phyloP scores from a whole-genome alignment of 1,284 basidiomycete species.

The Lentinula novae-zelandiae region DNA sequence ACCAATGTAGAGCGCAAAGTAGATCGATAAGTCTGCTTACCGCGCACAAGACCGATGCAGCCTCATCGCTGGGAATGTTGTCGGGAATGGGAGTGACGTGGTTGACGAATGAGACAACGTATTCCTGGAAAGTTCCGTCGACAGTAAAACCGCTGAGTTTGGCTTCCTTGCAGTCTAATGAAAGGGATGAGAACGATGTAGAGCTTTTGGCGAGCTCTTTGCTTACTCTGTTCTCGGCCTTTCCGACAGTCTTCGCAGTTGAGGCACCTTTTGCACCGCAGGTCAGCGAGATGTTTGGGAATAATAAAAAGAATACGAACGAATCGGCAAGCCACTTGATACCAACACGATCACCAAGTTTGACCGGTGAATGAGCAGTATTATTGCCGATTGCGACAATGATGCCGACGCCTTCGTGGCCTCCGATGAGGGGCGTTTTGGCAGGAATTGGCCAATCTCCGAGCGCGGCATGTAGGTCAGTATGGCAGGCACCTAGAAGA shows the following conservation, averaged over 20 bases:
- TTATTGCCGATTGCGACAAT: constrained; percentile 79
- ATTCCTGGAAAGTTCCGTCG: constrained; percentile 83
- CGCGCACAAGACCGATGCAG: constrained; percentile 85
- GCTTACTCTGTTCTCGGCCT: constrained; percentile 67
- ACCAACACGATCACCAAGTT: constrained; percentile 79
- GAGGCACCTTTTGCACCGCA: constrained; percentile 29
- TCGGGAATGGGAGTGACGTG: constrained; percentile 79
- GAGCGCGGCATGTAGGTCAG: constrained; percentile 71
- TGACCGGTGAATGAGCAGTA: constrained; percentile 56
- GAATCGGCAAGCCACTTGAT: constrained; percentile 83
- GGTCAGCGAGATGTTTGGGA: constrained; percentile 39
- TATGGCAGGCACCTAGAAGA: constrained; percentile 48
- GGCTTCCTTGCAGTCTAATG: constrained; percentile 55
- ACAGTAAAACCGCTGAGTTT: constrained; percentile 71
- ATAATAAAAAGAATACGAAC: constrained; percentile 29
- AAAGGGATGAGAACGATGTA: not conserved
- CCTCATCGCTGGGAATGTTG: constrained; percentile 57
- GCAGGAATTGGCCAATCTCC: constrained; percentile 72
- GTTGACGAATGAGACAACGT: constrained; percentile 65
- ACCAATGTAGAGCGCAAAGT: not conserved
- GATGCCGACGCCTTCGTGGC: constrained; percentile 78
- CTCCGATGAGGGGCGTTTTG: constrained; percentile 76
- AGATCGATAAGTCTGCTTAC: constrained; percentile 44
- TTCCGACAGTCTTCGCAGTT: constrained; percentile 75
- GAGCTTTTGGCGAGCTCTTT: constrained; percentile 11